A percentile compares a stretch with the other conserved stretches of the same genome.
These are phyloP conservation scores for Lanmaoa pseudosensibilis DNA, from an alignment of 768 basidiomycete species.

Conservation along the genomic window DNA sequence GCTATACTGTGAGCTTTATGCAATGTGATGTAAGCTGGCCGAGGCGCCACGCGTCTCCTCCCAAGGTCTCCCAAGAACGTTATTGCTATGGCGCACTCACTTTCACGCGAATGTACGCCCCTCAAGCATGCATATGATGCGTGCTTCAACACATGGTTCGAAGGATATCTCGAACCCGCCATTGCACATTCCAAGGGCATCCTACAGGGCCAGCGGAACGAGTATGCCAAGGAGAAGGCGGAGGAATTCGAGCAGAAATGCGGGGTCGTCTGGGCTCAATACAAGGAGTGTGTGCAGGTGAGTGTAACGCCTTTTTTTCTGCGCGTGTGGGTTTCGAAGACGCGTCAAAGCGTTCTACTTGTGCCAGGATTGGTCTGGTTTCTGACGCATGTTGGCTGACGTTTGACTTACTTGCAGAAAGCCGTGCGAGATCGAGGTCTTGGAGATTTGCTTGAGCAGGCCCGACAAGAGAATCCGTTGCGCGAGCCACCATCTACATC, in stretches of 20 bases:
- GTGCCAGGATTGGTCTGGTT: neutral
- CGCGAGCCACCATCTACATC: conserved; percentile 49
- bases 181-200: conserved; percentile 43
- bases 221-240: conserved; percentile 74
- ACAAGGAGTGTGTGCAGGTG: conserved; percentile 83
- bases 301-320: conserved; percentile 23
- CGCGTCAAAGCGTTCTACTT: neutral
- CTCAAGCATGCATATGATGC: conserved; percentile 88
- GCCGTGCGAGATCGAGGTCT: conserved; percentile 80
- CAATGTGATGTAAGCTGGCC: conserved; percentile 25
- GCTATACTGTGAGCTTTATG: neutral
- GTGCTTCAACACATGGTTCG: conserved; percentile 98
- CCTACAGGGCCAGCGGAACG: conserved; percentile 47
- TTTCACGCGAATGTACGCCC: conserved; percentile 83
- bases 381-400: neutral
- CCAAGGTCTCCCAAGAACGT: neutral
- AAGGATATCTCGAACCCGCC: conserved; percentile 90
- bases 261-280: conserved; percentile 78
- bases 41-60: no score
- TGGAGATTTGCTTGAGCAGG: conserved; percentile 73
- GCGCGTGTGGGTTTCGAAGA: neutral
- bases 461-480: conserved; percentile 76
- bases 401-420: conserved; percentile 44
- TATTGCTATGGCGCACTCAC: conserved; percentile 67
- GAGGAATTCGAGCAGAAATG: conserved; percentile 87